Base-by-base conservation (phyloP, 164 flowering plant species). In the Kingdonia uniflora region DNA sequence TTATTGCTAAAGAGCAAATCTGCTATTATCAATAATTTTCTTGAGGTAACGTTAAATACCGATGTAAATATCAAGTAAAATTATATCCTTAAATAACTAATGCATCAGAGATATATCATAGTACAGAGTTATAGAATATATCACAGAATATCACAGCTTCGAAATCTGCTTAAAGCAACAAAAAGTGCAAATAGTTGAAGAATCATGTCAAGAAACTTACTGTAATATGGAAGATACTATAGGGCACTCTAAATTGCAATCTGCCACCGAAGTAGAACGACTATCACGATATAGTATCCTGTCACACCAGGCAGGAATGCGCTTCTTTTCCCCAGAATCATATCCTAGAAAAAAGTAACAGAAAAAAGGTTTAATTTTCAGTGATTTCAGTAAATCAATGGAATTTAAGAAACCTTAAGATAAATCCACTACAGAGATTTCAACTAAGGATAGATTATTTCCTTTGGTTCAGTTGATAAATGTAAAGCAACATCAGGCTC, bases 271-370 rank as follows among this genome's bases (percentile, higher is more conserved):
- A 48, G 72, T 23, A 13, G 80, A 56, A 17, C 88, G 83, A 55
- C 52, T 84, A 62, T 92, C 99, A 21, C 99, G 97, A 59, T 74
- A 92, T 51, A 92, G 56, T 51, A 92, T 74, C 58, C 97, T 76
- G 66, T 92, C 99, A 64, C 99, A 92, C 99, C 99, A 92, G 25
- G 99, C 99, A 54, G 99, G 99, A 69, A 94, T 87, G 7, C 99
- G 85, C 76, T 94, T 94, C 76, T 94, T 94, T 73, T 94, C 99
- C 44, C 99, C 87, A 21, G 96, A 85, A 71, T 94, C 99, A 78
- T 94, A 94, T 33, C 99, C 99, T 94, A 55, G 29, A 65, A 37
- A 3, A 46, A 62, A 45, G 47, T 15, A 54, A 6, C 57, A 41
- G 25, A 47, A 25, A 14, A 52, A 11, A 45, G 38, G 47, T 22